Percentiles rank a stretch among this genome's conserved stretches.
These are phyloP conservation scores for Pichiaceae sp. DNA, from an alignment of 1,139 yeast species.

Conservation along the genomic window DNA sequence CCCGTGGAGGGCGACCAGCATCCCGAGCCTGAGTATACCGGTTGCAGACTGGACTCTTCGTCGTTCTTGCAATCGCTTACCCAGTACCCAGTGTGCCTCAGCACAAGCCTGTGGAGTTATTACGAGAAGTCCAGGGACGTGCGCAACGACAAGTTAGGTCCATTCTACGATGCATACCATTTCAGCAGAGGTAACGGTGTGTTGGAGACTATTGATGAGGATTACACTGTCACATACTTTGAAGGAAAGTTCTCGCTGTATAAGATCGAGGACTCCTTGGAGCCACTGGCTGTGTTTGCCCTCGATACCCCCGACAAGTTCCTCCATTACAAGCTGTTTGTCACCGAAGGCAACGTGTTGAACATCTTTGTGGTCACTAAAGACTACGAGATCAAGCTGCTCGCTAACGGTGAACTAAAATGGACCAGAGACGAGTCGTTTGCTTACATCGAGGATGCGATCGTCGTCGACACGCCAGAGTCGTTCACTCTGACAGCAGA, in stretches of 20 bases:
- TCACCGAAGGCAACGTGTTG: slow-evolving; percentile 13
- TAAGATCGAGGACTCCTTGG: slow-evolving; percentile 9
- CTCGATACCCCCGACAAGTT: slow-evolving; percentile 3
- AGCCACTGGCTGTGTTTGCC: slow-evolving; percentile 5
- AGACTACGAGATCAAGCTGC: slow-evolving; percentile 14
- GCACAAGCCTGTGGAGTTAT: background rate
- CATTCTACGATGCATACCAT: background rate
- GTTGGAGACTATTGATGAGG: slow-evolving; percentile 4
- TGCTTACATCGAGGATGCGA: slow-evolving; percentile 29
- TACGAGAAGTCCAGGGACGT: background rate
- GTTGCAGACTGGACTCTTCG: background rate
- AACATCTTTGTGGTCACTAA: slow-evolving; percentile 11
- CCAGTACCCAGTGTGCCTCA: slow-evolving; percentile 1
- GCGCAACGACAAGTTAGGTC: background rate
- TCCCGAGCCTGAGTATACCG: background rate
- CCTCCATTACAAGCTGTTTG: slow-evolving; percentile 3
- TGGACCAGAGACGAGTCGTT: slow-evolving; percentile 46
- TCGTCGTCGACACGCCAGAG: slow-evolving; percentile 30
- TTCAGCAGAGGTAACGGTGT: background rate
- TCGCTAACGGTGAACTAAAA: slow-evolving; percentile 19
- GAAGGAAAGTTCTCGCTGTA: slow-evolving; percentile 3
- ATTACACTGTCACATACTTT: slow-evolving; percentile 2
- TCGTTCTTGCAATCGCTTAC: background rate
- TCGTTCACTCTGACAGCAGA: slow-evolving; percentile 26
- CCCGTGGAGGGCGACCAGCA: background rate